Base-by-base conservation (phyloP, 1,139 yeast species). In the Sugiyamaella grinbergsii region DNA sequence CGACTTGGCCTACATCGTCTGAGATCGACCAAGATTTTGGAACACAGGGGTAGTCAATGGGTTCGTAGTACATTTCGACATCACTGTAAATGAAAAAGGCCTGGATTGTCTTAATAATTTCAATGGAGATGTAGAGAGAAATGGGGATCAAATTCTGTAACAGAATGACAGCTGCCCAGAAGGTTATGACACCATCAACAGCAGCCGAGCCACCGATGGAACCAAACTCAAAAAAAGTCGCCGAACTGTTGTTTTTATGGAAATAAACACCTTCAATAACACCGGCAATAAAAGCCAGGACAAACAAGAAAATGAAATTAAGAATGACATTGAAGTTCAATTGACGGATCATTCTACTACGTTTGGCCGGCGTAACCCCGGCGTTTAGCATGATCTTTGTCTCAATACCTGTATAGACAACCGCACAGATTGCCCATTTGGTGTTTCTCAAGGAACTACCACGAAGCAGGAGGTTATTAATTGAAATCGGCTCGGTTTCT, bases 1-100 rank as follows among this genome's bases (percentile, higher is more conserved):
- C 98, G 61, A 93, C 86, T 70, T 93, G 98, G 22, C 98, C 98
- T 61, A 93, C 76, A 69, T 93, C 98, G 73, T 93, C 98, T n/a
- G 97, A 88, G 47, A 94, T 89, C 63, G 86, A 88, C 98, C 98
- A 93, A 0, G 97, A 80, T 65, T 93, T 91, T 4, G 98, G 98
- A 2, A 91, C 82, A 70, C 98, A 93, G 0, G 98, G 97, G 66
- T 87, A 91, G 66, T 93, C 96, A 56, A 90, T 73, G 53, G 75
- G 81, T 48, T 80, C 85, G 64, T 90, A 86, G 67, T 90, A 93
- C 88, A 94, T 85, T 58, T 83, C 77, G 28, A 81, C 78, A 70
- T 91, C 97, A 1, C 93, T 83, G 67, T 82, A 88, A 58, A 91
- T 91, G 72, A 91, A 91, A 57, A 79, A 87, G 0, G 97, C 97